Evolutionary conservation across 2,329 filamentous ascomycete genomes (phyloP), one percentile per base, ranked within the genome.

Genomic region (Aspergillus jensenii): DNA sequence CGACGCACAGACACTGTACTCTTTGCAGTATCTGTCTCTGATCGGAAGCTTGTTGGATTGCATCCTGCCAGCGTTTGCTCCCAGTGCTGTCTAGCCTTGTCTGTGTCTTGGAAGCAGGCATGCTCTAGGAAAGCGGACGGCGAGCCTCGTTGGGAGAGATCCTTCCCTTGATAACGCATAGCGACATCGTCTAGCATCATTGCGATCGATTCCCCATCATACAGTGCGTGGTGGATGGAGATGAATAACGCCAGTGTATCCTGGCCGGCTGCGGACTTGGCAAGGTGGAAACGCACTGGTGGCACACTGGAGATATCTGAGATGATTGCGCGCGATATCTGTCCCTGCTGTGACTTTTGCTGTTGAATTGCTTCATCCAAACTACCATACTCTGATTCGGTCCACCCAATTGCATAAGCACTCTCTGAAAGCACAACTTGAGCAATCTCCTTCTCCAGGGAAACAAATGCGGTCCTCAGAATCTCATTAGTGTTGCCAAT

Each of bases 191-290:
- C 64, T 27, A 76, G 49, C 27, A 76, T 52, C 67, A 76, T 66
- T 1, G 64, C 58, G 15, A 76, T 65, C 1, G 72, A 72, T 35
- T 70, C 67, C 6, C 65, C 70, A 56, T 76, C 74, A 51, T 76
- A 76, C 2, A 76, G 66, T 14, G 71, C 63, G 47, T 76, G 74
- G 51, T 75, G 72, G n/a, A 76, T 70, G 4, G 71, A 67, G 14
- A 76, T 66, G 35, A 69, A 65, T 4, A 75, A 58, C 35, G 63
- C 59, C 4, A 65, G 41, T 2, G 65, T 59, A 4, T 49, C 49
- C 17, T 63, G 55, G 0, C 52, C 61, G 14, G n/a, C 35, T 1
- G 57, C 52, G 15, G 62, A 61, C 14, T 27, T 61, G 27, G 62
- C 58, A 11, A 71, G 14, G 12, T 59, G 62, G 50, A 75, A 66